Base-by-base conservation (phyloP, 768 basidiomycete genomes). In the Phaffia australis region DNA sequence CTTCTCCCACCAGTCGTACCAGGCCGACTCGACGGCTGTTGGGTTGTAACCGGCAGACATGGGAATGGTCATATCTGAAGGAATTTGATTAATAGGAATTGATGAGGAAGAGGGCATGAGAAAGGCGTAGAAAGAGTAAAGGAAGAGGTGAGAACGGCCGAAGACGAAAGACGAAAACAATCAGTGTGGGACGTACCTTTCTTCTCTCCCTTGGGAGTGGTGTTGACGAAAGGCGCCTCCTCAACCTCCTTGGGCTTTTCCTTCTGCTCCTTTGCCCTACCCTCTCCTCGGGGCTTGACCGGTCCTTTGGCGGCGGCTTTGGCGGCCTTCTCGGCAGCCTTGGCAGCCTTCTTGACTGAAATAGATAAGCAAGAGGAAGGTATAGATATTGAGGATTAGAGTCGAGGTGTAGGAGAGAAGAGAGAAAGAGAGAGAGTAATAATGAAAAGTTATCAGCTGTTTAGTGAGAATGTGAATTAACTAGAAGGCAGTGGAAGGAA, bases 1-100 rank as follows among this genome's bases (percentile, higher is more conserved):
- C 3, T 84, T 82, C 48, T 84, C 80, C 94, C 94, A 97, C 95
- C 95, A 98, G 72, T 94, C 90, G 72, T 98, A 98, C 90, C 95
- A 97, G 1, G 90, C 86, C 0, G 92, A 81, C 74, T 98, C 94
- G 66, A 98, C 87, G 46, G 88, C 88, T 70, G 88, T 86, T 9
- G 95, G 94, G 75, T 98, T 92, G 78, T 98, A 99, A 3, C 88
- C 89, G n/a, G 82, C 80, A 1, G 88, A 83, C 88, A 99, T 94
- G 3, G 89, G 85, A 68, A 84, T 80, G 1, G 87, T 82, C 64
- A 95, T 79, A 77, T 97, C 94, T 94, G 69, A 4, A 14, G 30
- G 50, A 63, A n/a, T 30, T 52, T 48, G n/a, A 18, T 46, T 29
- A 25, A 63, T 46, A 30, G 69, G 49, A 65, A 35, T n/a, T 19